phyloP scores from a whole-genome alignment of 2,329 filamentous ascomycete species.

The Colletotrichum aenigma region DNA sequence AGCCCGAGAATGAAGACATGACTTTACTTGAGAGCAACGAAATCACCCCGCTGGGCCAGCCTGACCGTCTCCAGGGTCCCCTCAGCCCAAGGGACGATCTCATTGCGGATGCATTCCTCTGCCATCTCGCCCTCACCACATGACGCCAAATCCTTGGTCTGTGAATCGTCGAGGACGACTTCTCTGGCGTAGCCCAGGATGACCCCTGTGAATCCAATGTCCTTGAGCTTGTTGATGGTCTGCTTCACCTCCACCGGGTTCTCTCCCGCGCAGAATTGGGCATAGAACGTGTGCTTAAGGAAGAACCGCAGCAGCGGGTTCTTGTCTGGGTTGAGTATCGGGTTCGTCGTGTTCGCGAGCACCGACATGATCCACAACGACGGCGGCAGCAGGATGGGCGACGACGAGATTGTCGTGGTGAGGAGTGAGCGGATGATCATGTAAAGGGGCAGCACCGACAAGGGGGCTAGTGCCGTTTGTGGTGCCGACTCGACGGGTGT shows the following conservation, averaged over 20 bases:
- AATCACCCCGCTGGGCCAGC: slow-evolving; percentile 69
- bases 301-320: slow-evolving; percentile 74
- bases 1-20: neutral
- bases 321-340: slow-evolving; percentile 73
- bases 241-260: slow-evolving; percentile 68
- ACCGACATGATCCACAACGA: slow-evolving; percentile 71
- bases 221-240: slow-evolving; percentile 70
- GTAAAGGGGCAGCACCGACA: slow-evolving; percentile 70
- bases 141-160: slow-evolving; percentile 48
- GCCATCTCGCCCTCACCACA: slow-evolving; percentile 52
- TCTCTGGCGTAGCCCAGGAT: slow-evolving; percentile 86
- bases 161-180: slow-evolving; percentile 69
- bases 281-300: slow-evolving; percentile 84
- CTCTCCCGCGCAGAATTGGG: slow-evolving; percentile 89
- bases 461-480: slow-evolving; percentile 38
- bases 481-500: neutral
- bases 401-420: slow-evolving; percentile 74
- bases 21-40: slow-evolving; percentile 66
- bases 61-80: slow-evolving; percentile 77
- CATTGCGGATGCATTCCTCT: slow-evolving; percentile 54
- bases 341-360: slow-evolving; percentile 71
- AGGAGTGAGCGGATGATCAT: slow-evolving; percentile 72
- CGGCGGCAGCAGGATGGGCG: slow-evolving; percentile 69
- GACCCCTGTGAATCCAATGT: slow-evolving; percentile 81
- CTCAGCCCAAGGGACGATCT: slow-evolving; percentile 73